Base-by-base conservation (phyloP, 2,329 filamentous ascomycete species). In the Mycogone perniciosa region DNA sequence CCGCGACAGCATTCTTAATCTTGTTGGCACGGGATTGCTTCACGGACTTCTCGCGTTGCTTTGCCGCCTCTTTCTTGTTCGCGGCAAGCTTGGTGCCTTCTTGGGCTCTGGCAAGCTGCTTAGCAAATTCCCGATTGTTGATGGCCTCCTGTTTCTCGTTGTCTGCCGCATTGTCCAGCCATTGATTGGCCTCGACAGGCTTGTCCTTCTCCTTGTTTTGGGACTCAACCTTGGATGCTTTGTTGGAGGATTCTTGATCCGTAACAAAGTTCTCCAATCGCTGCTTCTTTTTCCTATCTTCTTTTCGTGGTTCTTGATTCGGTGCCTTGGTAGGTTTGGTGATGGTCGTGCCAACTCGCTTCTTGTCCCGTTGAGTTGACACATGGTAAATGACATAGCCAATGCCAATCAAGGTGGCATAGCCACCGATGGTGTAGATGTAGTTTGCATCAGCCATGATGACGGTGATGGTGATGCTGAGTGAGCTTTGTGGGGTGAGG, bases 71-170 rank as follows among this genome's bases (percentile, higher is more conserved):
- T 59, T 77, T 64, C 65, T 78, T 76, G 60, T 20, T 20, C 20
- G 70, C 67, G 54, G 68, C 72, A 59, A 81, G 78, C 62, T 80
- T 80, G 55, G 79, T 80, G 52, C 88, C 88, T 57, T 86, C 76
- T 71, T 89, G 86, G 46, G 85, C 77, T 60, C 79, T 85, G 51
- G 81, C 73, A 58, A 93, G 76, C 65, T 88, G 85, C 61, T 80
- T 80, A 31, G 89, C 89, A 66, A 93, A 92, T 58, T 90, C 86
- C 60, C 79, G 80, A 65, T 86, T 86, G 63, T 85, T 82, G 41
- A 79, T 79, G 53, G 85, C 82, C 52, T 85, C 77, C 6, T 71
- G 68, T 52, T 74, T 74, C 44, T 74, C 67, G 26, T 67, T 59
- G 38, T 63, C 54, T 40, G 56, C 62, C 45, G 54, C 45, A 37